Conservation (phyloP, 1,139 yeast species). For the Lodderomyces beijingensis region DNA sequence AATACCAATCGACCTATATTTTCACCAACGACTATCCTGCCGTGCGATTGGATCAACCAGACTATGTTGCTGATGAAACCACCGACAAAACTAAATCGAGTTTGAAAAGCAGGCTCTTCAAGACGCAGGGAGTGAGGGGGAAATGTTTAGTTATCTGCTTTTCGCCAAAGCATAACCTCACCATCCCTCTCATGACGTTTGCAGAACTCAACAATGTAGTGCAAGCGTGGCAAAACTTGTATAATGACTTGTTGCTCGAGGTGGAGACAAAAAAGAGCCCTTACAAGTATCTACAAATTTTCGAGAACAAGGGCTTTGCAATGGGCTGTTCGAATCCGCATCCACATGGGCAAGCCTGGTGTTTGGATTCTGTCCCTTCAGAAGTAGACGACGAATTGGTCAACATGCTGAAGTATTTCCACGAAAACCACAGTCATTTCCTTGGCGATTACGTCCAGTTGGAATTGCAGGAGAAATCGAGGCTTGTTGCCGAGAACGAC, state of each 20-base stretch:
- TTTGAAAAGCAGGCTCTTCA: slow-evolving; percentile 43
- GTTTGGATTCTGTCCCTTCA: slow-evolving; percentile 61
- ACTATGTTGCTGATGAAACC: slow-evolving; percentile 21
- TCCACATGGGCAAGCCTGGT: slow-evolving; percentile 82
- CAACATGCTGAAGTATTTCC: slow-evolving; percentile 46
- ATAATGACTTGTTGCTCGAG: slow-evolving; percentile 34
- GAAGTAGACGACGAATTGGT: slow-evolving; percentile 61
- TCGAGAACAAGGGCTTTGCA: slow-evolving; percentile 74
- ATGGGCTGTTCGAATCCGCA: slow-evolving; percentile 86
- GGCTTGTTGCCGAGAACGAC: slow-evolving; percentile 59
- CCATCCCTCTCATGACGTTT: slow-evolving; percentile 58
- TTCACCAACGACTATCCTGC: slow-evolving; percentile 73
- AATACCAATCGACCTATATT: slow-evolving; percentile 53
- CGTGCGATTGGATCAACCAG: slow-evolving; percentile 57
- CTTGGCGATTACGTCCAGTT: slow-evolving; percentile 62
- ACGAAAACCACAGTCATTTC: slow-evolving; percentile 44
- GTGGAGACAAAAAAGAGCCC: slow-evolving; percentile 41
- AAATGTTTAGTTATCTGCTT: slow-evolving; percentile 71
- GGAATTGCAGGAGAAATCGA: slow-evolving; percentile 47
- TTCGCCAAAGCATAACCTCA: slow-evolving; percentile 65
- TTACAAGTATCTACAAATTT: slow-evolving; percentile 62
- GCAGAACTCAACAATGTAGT: slow-evolving; percentile 46
- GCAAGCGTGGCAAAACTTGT: slow-evolving; percentile 57
- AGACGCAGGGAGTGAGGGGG: slow-evolving; percentile 61
- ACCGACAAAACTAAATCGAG: slow-evolving; percentile 15